Evolutionary conservation across 306 rosid species (phyloP), one percentile per base, ranked within the genome.

Genomic region (Oemleria cerasiformis): DNA sequence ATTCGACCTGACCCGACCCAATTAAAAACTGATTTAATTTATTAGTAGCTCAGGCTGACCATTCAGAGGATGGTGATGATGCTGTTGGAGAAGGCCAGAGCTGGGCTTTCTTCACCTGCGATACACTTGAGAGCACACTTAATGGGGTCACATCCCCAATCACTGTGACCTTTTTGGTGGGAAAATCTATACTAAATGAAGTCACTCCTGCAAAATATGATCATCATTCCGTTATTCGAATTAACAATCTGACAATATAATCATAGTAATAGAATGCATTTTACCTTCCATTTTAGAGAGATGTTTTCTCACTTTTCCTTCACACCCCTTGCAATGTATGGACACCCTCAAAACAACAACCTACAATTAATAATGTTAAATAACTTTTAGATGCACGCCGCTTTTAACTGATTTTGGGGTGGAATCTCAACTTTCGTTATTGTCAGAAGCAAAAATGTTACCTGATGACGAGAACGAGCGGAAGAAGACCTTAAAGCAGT

Each of bases 281-380:
- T 2, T 68, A 92, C 98, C 98, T 88, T 92, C 89, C 96, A 92
- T 92, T 86, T 86, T 92, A 49, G 88, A 85, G 67, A 92, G 86
- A 77, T 90, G 92, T 78, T 88, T 92, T 74, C 87, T 83, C 9
- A 92, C 78, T 85, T 92, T 90, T 75, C 80, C 96, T 85, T 86
- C 96, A n/a, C 98, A 92, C 4, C 92, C 98, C 81, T 79, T 85
- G 89, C 98, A 90, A 65, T 92, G 90, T 64, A 92, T 67, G 21
- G 98, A 90, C 67, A 90, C 96, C 80, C 88, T 80, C 79, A 92
- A 67, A 57, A 85, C 91, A 76, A 92, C 98, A 45, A 85, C 91
- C 98, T 92, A 57, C 60, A 70, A 47, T 2, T 17, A 30, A 30
- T 30, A 30, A 56, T 21, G 0, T 17, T 19, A 5, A 41, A n/a